These are phyloP conservation scores for Penicilliopsis zonata DNA, from an alignment of 495 filamentous ascomycete genomes.

Conservation along the genomic window DNA sequence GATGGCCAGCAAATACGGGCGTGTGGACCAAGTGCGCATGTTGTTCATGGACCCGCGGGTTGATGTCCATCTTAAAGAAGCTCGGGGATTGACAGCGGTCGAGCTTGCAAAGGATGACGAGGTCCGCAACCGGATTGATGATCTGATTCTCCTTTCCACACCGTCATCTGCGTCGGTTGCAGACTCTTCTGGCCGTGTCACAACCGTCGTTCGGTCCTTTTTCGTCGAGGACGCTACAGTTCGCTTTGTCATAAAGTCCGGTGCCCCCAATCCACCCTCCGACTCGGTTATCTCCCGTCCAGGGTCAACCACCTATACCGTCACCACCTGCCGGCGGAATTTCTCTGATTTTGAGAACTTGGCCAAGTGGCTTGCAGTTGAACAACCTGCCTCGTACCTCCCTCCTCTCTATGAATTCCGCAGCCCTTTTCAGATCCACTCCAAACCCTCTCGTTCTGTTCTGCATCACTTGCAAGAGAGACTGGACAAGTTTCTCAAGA, in stretches of 20 bases:
- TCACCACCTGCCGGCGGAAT: conserved; percentile 89
- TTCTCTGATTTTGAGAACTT: conserved; percentile 86
- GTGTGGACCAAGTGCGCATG: conserved; percentile 81
- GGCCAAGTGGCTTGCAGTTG: conserved; percentile 71
- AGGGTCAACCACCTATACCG: conserved; percentile 56
- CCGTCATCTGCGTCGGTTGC: conserved; percentile 25
- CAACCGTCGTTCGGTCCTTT: conserved; percentile 89
- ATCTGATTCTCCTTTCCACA: conserved; percentile 73
- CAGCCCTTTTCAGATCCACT: conserved; percentile 85
- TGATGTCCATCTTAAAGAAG: conserved; percentile 72
- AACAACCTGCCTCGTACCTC: conserved; percentile 93
- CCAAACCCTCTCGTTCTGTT: conserved; percentile 75
- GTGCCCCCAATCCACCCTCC: conserved; percentile 36
- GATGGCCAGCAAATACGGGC: conserved; percentile 98
- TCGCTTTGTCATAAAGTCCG: conserved; percentile 87
- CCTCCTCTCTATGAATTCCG: conserved; percentile 67
- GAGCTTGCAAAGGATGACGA: conserved; percentile 98
- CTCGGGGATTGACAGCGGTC: conserved; percentile 84
- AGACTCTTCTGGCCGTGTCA: conserved; percentile 67
- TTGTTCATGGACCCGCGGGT: conserved; percentile 81
- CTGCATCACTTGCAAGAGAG: conserved; percentile 79
- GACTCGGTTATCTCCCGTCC: conserved; percentile 24
- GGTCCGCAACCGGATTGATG: conserved; percentile 89
- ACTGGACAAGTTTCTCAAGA: conserved; percentile 76
- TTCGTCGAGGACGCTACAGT: conserved; percentile 96